Percentiles rank a stretch among this genome's conserved stretches.
Evolutionary conservation across 2,329 filamentous ascomycete genomes (phyloP).

Genomic region (Akanthomyces uredinophilus): DNA sequence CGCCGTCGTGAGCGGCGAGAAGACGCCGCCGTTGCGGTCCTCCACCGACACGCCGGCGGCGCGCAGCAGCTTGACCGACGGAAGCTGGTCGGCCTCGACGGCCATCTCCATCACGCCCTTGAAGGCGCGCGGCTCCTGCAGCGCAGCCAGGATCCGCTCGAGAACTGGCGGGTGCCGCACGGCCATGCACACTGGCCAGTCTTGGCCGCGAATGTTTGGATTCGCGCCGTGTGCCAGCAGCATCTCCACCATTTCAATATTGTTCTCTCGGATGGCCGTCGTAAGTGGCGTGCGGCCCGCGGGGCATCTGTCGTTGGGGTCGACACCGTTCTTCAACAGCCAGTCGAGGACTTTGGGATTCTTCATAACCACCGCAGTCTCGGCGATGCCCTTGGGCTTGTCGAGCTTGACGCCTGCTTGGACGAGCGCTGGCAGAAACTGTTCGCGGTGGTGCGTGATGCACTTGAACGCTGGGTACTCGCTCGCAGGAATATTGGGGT

Average conservation of each 20-base stretch:
- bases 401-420: slow-evolving; percentile 55
- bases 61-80: slow-evolving; percentile 61
- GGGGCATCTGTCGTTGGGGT: slow-evolving; percentile 53
- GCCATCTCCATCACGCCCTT: slow-evolving; percentile 65
- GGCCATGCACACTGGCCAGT: slow-evolving; percentile 68
- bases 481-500: slow-evolving; percentile 57
- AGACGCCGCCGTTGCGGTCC: slow-evolving; percentile 68
- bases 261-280: slow-evolving; percentile 59
- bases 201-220: slow-evolving; percentile 57
- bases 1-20: slow-evolving; percentile 63
- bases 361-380: slow-evolving; percentile 58
- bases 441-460: slow-evolving; percentile 58
- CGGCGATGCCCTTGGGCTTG: slow-evolving; percentile 59
- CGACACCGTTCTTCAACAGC: slow-evolving; percentile 55
- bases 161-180: slow-evolving; percentile 57
- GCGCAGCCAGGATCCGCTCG: slow-evolving; percentile 50
- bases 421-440: slow-evolving; percentile 55
- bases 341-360: slow-evolving; percentile 56
- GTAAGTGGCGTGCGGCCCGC: slow-evolving; percentile 59
- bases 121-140: slow-evolving; percentile 55
- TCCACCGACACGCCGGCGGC: slow-evolving; percentile 62
- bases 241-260: slow-evolving; percentile 53
- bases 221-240: slow-evolving; percentile 56
- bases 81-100: slow-evolving; percentile 60
- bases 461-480: slow-evolving; percentile 66